Conservation (phyloP, 176 grass and related monocot genomes). For the Carex littledalei region DNA sequence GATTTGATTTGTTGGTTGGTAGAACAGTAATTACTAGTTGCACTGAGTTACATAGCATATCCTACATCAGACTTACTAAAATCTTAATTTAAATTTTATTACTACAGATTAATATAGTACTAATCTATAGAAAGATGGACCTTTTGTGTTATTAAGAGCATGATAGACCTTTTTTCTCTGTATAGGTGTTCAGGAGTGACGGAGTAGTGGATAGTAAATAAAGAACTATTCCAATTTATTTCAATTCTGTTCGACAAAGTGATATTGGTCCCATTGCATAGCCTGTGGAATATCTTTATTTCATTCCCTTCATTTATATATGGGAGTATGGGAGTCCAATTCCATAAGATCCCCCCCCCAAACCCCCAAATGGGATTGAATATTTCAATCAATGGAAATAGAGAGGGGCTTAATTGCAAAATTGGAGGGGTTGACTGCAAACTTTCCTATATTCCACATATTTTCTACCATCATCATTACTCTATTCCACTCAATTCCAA, state of each 20-base stretch:
- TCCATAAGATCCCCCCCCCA: neutral
- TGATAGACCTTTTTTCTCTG: neutral
- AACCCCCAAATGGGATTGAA: neutral
- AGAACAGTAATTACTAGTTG: neutral
- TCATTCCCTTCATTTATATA: neutral
- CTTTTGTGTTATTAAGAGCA: neutral
- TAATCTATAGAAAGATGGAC: neutral
- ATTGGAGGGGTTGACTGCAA: neutral
- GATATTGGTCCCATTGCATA: neutral
- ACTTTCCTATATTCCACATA: neutral
- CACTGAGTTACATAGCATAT: neutral
- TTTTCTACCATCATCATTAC: neutral
- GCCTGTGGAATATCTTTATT: neutral
- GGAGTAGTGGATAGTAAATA: neutral
- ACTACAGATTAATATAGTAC: neutral
- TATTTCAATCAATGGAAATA: neutral
- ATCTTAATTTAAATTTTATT: constrained; percentile 3
- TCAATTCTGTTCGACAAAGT: neutral
- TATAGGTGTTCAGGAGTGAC: neutral
- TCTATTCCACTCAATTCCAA: neutral
- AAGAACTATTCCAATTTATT: neutral
- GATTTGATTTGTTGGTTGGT: neutral
- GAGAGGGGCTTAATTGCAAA: neutral
- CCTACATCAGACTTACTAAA: neutral
- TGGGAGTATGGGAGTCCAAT: neutral